Evolutionary conservation across 306 rosid genomes (phyloP), one percentile per base, ranked within the genome.

Genomic region (Lathyrus sativus): DNA sequence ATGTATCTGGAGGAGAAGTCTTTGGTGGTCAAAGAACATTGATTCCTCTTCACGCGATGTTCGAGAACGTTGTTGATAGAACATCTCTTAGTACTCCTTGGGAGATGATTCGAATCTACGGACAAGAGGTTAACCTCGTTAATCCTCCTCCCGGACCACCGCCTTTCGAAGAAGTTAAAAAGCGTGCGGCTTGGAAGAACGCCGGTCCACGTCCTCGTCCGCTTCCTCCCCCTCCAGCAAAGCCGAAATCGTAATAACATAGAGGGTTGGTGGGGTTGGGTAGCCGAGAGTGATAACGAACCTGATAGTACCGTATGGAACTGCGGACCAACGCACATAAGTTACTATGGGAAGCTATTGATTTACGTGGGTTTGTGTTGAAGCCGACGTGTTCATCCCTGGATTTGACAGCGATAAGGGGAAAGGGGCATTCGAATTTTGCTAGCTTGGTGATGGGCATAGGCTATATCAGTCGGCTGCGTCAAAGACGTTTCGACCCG

Each of bases 191-290:
- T 18, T 93, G 99, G 99, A 90, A 87, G 69, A 86, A 53, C 46
- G 86, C 87, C 9, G 99, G 99, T 14, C 95, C 99, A 29, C 97
- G 97, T 18, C 99, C 99, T 74, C 96, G 92, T 51, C 99, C 97
- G 0, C 96, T 93, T 72, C 97, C 99, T 74, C 99, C 99, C 0
- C 99, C 99, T 71, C 97, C 97, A 0, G 99, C 99, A 6, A 83
- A 95, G 66, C 97, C 95, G 1, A 93, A 90, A 77, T 90, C 89
- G 18, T 89, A n/a, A 93, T 78, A 93, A 93, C 82, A 85, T 88
- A 58, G 99, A 93, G 79, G 99, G 99, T 62, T 93, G 99, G 99
- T 93, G 99, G 97, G 99, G 99, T 74, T 93, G 99, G 99, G 97
- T 93, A 35, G 99, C 99, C 33, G 97, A 93, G 80, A 93, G 97